Conservation (phyloP, 495 filamentous ascomycete genomes). For the Aspergillus sparsus region DNA sequence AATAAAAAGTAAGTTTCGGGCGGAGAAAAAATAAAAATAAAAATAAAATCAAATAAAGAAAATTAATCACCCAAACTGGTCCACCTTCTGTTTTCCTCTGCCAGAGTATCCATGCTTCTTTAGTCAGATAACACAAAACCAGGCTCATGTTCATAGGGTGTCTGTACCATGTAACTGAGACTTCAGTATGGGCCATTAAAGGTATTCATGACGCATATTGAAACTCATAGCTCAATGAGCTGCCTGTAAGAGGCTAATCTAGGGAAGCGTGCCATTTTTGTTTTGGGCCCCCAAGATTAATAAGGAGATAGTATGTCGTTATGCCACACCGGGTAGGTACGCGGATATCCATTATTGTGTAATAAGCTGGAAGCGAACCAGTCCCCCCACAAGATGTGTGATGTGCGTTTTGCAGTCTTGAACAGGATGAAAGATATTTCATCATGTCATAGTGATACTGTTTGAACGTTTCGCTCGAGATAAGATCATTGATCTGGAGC, state of each 20-base stretch:
- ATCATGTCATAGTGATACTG: not conserved
- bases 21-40: not conserved
- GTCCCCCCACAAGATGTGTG: not conserved
- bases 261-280: no score
- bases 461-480: not conserved
- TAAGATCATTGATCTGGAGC: not conserved
- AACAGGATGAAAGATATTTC: not conserved
- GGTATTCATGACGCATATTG: no score
- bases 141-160: no score
- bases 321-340: no score
- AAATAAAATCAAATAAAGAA: not conserved
- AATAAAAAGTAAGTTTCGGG: not conserved
- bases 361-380: no score
- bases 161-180: no score
- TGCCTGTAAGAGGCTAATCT: no score
- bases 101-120: not conserved
- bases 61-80: not conserved
- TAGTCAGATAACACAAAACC: not conserved
- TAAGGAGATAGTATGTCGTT: no score
- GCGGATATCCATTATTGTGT: no score
- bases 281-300: no score
- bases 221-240: no score
- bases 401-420: not conserved
- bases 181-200: no score
- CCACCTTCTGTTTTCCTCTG: not conserved